Conservation (phyloP, 1,139 yeast genomes). For the Blastobotrys persicus region DNA sequence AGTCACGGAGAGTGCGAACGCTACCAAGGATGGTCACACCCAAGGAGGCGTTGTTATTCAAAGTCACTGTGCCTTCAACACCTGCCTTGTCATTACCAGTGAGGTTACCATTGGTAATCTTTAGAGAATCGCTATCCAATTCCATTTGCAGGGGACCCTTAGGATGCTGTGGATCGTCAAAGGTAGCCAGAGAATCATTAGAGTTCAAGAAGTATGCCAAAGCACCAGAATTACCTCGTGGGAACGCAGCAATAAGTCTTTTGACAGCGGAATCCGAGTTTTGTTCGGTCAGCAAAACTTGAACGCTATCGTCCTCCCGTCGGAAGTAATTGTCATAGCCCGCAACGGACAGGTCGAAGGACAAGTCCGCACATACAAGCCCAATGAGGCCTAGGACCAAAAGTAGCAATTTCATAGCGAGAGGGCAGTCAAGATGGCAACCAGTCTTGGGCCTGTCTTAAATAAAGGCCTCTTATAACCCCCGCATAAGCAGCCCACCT, state of each 20-base stretch:
- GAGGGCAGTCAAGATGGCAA: too few species aligned
- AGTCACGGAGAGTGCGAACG: conserved; percentile 15
- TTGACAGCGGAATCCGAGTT: conserved; percentile 8
- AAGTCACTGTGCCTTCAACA: conserved; percentile 5
- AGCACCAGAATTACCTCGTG: conserved; percentile 17
- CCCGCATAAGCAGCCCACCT: not conserved
- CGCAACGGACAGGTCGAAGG: conserved; percentile 1
- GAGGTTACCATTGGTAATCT: conserved; percentile 6
- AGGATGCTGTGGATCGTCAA: conserved; percentile 8
- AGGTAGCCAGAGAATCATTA: conserved; percentile 8
- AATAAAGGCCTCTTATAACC: not conserved
- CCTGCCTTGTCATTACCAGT: conserved; percentile 11
- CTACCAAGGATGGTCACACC: conserved; percentile 16
- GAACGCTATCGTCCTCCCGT: conserved; percentile 12
- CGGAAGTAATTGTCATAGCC: conserved; percentile 12
- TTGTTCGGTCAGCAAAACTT: conserved; percentile 10
- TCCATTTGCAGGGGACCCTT: conserved; percentile 7
- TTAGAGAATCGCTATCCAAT: conserved; percentile 10
- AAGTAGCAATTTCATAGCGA: not conserved
- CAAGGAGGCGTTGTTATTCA: conserved; percentile 12
- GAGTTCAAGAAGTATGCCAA: conserved; percentile 11
- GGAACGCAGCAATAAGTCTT: conserved; percentile 16
- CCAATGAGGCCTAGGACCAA: not conserved
- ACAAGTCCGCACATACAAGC: not conserved
- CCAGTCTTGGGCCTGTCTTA: too few species aligned